phyloP scores from a whole-genome alignment of 2,329 filamentous ascomycete species.

The Zymoseptoria crescenta region DNA sequence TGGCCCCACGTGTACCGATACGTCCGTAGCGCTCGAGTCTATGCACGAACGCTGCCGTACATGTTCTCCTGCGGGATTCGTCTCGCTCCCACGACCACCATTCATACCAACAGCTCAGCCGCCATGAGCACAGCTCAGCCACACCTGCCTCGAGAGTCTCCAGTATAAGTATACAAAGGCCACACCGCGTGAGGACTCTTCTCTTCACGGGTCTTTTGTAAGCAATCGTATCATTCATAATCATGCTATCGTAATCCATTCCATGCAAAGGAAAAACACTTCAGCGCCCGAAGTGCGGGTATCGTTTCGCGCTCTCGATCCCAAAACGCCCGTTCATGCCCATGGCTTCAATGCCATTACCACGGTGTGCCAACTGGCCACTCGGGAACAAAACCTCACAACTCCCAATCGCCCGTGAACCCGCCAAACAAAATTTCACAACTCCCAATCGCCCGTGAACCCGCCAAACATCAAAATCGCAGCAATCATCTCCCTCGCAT shows the following conservation, averaged over 20 bases:
- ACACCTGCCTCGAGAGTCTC: neutral
- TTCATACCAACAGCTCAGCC: neutral
- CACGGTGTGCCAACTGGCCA: neutral
- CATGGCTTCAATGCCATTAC: neutral
- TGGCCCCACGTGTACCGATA: too few species aligned
- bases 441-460: constrained; percentile 51
- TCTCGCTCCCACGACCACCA: too few species aligned
- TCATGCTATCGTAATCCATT: neutral
- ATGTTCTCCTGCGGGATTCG: too few species aligned
- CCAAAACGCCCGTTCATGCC: neutral
- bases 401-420: constrained; percentile 51
- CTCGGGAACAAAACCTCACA: constrained; percentile 3
- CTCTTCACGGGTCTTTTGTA: neutral
- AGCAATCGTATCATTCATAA: neutral
- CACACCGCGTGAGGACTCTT: neutral
- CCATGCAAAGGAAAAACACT: neutral
- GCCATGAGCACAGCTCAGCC: neutral
- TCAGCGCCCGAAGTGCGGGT: neutral
- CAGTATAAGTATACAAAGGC: neutral
- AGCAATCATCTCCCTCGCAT: constrained; percentile 47
- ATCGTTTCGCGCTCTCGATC: neutral
- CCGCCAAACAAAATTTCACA: constrained; percentile 37
- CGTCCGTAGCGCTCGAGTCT: too few species aligned
- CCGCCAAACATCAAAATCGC: constrained; percentile 60
- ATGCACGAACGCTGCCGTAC: too few species aligned